phyloP scores from a whole-genome alignment of 129 eudicot species.

The Chrysanthemum lavandulifolium region DNA sequence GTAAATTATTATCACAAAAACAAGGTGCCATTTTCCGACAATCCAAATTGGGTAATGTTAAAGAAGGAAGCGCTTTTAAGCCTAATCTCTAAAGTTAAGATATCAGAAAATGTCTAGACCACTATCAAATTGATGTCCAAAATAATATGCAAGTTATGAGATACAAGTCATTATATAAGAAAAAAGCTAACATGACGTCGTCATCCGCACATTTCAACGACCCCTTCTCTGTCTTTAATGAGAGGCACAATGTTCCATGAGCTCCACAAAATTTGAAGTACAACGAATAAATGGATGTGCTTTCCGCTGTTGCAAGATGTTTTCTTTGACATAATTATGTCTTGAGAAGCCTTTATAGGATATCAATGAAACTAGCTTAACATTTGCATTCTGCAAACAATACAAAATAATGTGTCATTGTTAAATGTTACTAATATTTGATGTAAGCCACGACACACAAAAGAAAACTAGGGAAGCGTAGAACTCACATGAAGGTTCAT shows the following conservation, averaged over 20 bases:
- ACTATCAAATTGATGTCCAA: neutral
- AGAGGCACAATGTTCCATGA: neutral
- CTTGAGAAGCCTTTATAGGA: neutral
- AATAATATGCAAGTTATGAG: neutral
- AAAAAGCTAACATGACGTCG: neutral
- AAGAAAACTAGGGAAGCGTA: neutral
- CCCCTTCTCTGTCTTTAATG: neutral
- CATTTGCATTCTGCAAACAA: conserved; percentile 1
- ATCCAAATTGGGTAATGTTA: no score
- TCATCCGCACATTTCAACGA: neutral
- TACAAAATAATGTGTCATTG: neutral
- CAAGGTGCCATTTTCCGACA: no score
- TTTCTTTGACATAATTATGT: neutral
- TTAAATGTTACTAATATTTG: neutral
- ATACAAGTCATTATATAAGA: neutral
- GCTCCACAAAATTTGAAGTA: neutral
- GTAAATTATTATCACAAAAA: no score
- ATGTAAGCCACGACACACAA: neutral
- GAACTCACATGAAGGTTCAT: neutral
- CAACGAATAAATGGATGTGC: neutral
- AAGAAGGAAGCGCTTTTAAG: neutral
- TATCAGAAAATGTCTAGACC: neutral
- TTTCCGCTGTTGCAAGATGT: neutral
- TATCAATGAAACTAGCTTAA: neutral
- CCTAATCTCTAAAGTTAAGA: neutral